These are phyloP conservation scores for Xylaria sp. DNA, from an alignment of 2,329 filamentous ascomycete genomes.

Conservation along the genomic window DNA sequence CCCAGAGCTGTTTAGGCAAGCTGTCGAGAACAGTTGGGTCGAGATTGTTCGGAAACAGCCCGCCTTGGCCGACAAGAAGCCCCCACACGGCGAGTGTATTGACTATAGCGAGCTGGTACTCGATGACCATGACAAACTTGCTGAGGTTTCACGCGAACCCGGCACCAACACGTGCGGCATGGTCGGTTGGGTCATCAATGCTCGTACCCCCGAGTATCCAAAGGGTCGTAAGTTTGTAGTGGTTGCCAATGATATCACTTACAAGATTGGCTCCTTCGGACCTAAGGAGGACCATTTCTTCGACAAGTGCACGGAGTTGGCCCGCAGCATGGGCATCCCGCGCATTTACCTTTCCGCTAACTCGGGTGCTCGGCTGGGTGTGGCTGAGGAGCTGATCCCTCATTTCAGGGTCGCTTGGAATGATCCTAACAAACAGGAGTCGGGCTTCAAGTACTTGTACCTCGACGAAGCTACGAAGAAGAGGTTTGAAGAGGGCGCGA, in stretches of 20 bases:
- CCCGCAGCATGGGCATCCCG: slow-evolving; percentile 91
- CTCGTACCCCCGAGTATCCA: slow-evolving; percentile 94
- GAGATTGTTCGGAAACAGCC: slow-evolving; percentile 79
- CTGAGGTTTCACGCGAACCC: slow-evolving; percentile 93
- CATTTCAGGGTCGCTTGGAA: slow-evolving; percentile 99
- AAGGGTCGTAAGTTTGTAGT: slow-evolving; percentile 92
- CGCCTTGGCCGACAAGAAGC: slow-evolving; percentile 80
- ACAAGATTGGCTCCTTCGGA: slow-evolving; percentile 97
- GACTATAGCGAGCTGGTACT: slow-evolving; percentile 94
- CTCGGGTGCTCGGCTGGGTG: slow-evolving; percentile 95
- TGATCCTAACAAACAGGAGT: slow-evolving; percentile 79
- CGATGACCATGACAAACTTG: slow-evolving; percentile 90
- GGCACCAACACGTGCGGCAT: slow-evolving; percentile 97
- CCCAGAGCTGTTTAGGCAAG: slow-evolving; percentile 98
- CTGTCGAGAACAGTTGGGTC: slow-evolving; percentile 94
- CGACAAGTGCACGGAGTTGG: slow-evolving; percentile 97
- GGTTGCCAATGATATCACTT: slow-evolving; percentile 98
- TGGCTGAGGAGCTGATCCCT: slow-evolving; percentile 96
- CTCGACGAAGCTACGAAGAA: slow-evolving; percentile 86
- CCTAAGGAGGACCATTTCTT: slow-evolving; percentile 98
- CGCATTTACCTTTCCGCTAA: slow-evolving; percentile 98
- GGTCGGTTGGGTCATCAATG: slow-evolving; percentile 97
- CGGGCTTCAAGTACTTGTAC: slow-evolving; percentile 97
- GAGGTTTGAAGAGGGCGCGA: slow-evolving; percentile 81
- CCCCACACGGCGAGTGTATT: slow-evolving; percentile 87